Conservation (phyloP, 2,329 filamentous ascomycete species). For the Whalleya microplaca region DNA sequence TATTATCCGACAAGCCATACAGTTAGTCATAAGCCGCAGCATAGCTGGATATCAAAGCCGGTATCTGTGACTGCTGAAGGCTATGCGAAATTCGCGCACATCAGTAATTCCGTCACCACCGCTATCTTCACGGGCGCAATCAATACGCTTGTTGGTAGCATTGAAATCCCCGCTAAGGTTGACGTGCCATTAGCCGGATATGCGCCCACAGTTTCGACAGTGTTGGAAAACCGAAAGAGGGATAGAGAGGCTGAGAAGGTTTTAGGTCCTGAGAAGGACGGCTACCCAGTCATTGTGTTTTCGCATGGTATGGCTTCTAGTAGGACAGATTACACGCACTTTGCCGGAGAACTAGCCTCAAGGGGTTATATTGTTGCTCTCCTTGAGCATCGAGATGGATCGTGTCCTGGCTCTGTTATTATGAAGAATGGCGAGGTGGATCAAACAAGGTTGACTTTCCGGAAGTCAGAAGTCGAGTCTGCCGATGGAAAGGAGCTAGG, state of each 20-base stretch:
- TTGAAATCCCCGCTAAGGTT: slow-evolving; percentile 52
- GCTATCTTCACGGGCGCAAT: slow-evolving; percentile 48
- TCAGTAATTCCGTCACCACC: slow-evolving; percentile 48
- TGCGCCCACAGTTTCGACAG: slow-evolving; percentile 15
- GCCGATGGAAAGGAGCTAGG: slow-evolving; percentile 28
- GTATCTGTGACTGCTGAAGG: slow-evolving; percentile 49
- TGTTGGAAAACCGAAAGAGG: slow-evolving; percentile 28
- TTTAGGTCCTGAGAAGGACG: slow-evolving; percentile 18
- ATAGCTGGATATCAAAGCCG: slow-evolving; percentile 51
- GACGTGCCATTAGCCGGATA: slow-evolving; percentile 45
- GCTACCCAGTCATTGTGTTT: slow-evolving; percentile 52
- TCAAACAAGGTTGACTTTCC: slow-evolving; percentile 41
- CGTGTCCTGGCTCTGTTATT: slow-evolving; percentile 50
- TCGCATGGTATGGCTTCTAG: slow-evolving; percentile 56
- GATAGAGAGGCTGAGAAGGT: slow-evolving; percentile 30
- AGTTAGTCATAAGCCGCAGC: slow-evolving; percentile 33
- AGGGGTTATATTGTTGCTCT: slow-evolving; percentile 53
- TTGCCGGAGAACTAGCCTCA: slow-evolving; percentile 54
- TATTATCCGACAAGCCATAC: slow-evolving; percentile 49
- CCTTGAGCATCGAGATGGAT: slow-evolving; percentile 57
- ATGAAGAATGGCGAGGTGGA: slow-evolving; percentile 36
- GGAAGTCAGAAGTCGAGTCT: slow-evolving; percentile 42
- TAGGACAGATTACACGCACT: slow-evolving; percentile 56
- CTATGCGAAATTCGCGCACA: slow-evolving; percentile 49
- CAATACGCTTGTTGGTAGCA: slow-evolving; percentile 45